Base-by-base conservation (phyloP, 129 eudicot genomes). In the Gnaphalium uliginosum region DNA sequence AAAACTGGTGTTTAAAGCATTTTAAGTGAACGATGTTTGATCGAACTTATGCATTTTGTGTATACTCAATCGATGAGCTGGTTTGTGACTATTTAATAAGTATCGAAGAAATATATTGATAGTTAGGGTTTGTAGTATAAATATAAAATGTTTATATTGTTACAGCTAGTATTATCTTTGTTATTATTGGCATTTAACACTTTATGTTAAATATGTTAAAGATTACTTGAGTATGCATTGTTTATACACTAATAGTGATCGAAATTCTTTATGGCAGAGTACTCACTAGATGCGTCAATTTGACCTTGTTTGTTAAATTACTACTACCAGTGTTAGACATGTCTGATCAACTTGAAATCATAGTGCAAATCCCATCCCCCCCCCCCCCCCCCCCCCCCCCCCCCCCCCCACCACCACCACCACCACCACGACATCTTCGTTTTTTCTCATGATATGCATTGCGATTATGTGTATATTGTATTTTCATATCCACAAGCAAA, bases 91-190 rank as follows among this genome's bases (percentile, higher is more conserved):
- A 46, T 10, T 22, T 65, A 14, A 21, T 13, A 10, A 75, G 54
- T 30, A 4, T 21, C 13, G 72, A 27, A 5, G 22, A 6, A 5
- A 54, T 18, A 37, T 8, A 59, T 43, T 61, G 22, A 43, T 60
- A 14, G 71, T 78, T 69, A 59, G 81, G 81, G 54, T 78, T 3
- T 13, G 51, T 43, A 13, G 51, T 43, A 10, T 43, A 13, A 43
- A 2, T 11, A 43, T 13, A 43, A 43, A 8, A 37, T 39, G 3
- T 9, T 39, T 39, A 9, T 39, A 39, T 39, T 10, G 0, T 9
- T 33, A 5, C 39, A 33, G 6, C 39, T 33, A 33, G 0, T 33
- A 5, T 7, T 37, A 8, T 37, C 9, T 8, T 1, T 46, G 3
- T 46, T 11, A 46, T 13, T 46, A 46, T 11, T 46, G 53, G 18